Evolutionary conservation across 2,329 filamentous ascomycete species (phyloP).

Genomic region (Beauveria sp.): DNA sequence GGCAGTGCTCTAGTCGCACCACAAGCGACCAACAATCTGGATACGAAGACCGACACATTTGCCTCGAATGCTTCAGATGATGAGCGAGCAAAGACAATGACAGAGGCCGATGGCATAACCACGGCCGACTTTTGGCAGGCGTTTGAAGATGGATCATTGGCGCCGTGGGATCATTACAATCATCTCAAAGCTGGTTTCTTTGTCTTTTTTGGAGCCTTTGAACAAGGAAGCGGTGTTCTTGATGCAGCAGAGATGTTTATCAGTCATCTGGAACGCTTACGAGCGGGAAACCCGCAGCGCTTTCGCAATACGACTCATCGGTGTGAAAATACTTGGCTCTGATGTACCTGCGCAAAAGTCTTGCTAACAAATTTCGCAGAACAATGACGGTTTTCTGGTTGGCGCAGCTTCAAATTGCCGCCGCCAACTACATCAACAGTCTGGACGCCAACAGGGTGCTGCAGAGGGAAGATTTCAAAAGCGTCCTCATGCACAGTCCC

Average conservation of each 20-base stretch:
- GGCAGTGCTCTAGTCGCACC: not conserved
- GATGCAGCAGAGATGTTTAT: slow-evolving; percentile 24
- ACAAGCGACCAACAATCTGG: not conserved
- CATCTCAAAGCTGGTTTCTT: slow-evolving; percentile 27
- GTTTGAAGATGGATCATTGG: slow-evolving; percentile 21
- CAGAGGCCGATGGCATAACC: slow-evolving; percentile 8
- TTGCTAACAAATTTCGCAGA: slow-evolving; percentile 4
- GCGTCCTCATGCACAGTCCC: slow-evolving; percentile 19
- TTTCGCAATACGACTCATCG: slow-evolving; percentile 28
- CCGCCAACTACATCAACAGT: slow-evolving; percentile 18
- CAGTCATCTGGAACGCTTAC: slow-evolving; percentile 19
- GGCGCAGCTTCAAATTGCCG: slow-evolving; percentile 24
- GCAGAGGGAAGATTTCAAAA: slow-evolving; percentile 16
- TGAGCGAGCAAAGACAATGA: slow-evolving; percentile 1
- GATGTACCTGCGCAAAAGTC: too few species aligned
- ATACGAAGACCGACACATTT: too few species aligned
- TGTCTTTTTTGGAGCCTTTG: slow-evolving; percentile 22
- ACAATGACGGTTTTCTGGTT: slow-evolving; percentile 30
- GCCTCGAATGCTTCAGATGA: not conserved
- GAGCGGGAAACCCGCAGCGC: slow-evolving; percentile 19
- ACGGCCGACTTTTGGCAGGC: slow-evolving; percentile 19
- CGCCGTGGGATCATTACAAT: slow-evolving; percentile 26
- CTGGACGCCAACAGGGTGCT: slow-evolving; percentile 10
- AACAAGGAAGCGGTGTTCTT: slow-evolving; percentile 17
- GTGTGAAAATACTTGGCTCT: slow-evolving; percentile 11